Base-by-base conservation (phyloP, 1,139 yeast species). In the Hansenula sp. region DNA sequence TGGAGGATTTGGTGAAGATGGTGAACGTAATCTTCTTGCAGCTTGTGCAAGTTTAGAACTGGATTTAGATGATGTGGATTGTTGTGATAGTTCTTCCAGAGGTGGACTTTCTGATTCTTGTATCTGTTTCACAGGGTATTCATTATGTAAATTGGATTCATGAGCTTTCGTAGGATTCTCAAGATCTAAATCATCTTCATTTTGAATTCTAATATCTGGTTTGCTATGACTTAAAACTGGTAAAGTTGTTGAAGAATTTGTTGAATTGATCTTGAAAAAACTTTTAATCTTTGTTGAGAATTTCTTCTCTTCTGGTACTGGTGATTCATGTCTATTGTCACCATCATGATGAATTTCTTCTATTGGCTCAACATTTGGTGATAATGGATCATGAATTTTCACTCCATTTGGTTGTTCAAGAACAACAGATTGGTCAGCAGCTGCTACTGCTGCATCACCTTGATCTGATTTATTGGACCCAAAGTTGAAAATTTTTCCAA, bases 11-110 rank as follows among this genome's bases (percentile, higher is more conserved):
- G 67, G 65, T 11, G 61, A 52, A 6, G 71, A 66, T 0, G 72
- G 71, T 3, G 72, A 68, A 19, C 73, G 59, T 37, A 67, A 52
- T 30, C 71, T 50, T 36, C 67, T 52, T 9, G 65, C 52, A 14
- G 53, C 53, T 21, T 49, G 49, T 2, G 46, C 26, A 11, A 46
- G n/a, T 8, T 41, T 33, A 1, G 52, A 37, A 7, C 44, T 36
- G 19, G 37, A 27, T n/a, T 22, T 24, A 25, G 26, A 6, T 4
- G 27, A 14, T 20, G 34, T 5, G 6, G 14, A 20, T 18, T 32
- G 42, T n/a, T 40, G 45, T 3, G 31, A 32, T 39, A 38, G 57
- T 14, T 37, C 41, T 12, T 37, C 43, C 2, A 38, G 35, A 2
- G 37, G 24, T 8, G 40, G 16, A 6, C 29, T 25, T 9, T 39